Base-by-base conservation (phyloP, 495 filamentous ascomycete genomes). In the Tuber magnatum region DNA sequence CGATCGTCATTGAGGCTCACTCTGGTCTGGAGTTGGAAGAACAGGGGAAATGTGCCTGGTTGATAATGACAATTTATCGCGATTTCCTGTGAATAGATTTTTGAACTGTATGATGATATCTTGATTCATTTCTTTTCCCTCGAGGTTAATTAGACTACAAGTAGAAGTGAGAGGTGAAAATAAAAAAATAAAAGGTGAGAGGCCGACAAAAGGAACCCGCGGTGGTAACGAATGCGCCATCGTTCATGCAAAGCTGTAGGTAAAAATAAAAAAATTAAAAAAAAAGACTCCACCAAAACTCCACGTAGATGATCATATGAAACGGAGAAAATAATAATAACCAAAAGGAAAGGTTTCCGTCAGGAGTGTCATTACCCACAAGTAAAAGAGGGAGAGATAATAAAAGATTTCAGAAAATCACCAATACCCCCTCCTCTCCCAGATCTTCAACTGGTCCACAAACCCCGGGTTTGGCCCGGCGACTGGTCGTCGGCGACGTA, bases 391-490 rank as follows among this genome's bases (percentile, higher is more conserved):
- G 28, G 28, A 18, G 35, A 65, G 28, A 65, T 0, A 35, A 16
- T 32, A 61, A 12, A 20, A 65, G n/a, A 18, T 32, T 61, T 16
- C n/a, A 32, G 56, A 61, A 61, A 69, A 73, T 71, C 78, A 79
- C 76, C 72, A 79, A 72, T 79, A 79, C 46, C 77, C 76, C 24
- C 77, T 75, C 43, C 78, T 78, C 70, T 79, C 77, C 77, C 77
- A 79, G n/a, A 79, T 79, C 41, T 79, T 79, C 44, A 79, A 77
- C 12, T 79, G 77, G 28, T 79, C 77, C 40, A 79, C 77, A 20
- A 79, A 79, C 35, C 77, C 77, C 35, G 76, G 77, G 42, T 79
- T 79, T 68, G 77, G 77, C 1, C 76, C 78, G 35, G 77, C 77
- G 39, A 79, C 77, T 20, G 77, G 77, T 20, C 77, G 76, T 35